Conservation (phyloP, 2,329 filamentous ascomycete genomes). For the Cordyceps cateniannulata region DNA sequence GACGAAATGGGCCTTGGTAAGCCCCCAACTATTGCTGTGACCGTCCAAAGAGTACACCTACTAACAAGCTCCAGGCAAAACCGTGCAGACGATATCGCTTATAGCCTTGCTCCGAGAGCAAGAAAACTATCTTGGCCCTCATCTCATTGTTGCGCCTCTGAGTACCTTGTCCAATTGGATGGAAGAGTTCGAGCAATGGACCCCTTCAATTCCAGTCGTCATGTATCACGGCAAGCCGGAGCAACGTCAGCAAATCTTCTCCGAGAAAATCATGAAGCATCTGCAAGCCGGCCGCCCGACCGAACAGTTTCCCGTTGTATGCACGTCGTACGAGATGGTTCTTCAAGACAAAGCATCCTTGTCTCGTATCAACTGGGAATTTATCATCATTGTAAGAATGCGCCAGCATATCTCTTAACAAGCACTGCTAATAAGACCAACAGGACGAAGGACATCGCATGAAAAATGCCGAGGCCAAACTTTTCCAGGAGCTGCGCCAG, state of each 20-base stretch:
- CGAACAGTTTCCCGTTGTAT: conserved; percentile 78
- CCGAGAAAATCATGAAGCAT: conserved; percentile 61
- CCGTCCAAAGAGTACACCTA: neutral
- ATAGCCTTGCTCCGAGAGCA: conserved; percentile 84
- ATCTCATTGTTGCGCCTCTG: conserved; percentile 81
- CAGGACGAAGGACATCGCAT: conserved; percentile 92
- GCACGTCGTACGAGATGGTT: conserved; percentile 94
- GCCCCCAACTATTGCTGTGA: conserved; percentile 16
- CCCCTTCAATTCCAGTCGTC: conserved; percentile 78
- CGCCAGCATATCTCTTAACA: neutral
- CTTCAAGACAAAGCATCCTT: conserved; percentile 81
- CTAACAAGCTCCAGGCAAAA: conserved; percentile 57
- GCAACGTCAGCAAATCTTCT: conserved; percentile 70
- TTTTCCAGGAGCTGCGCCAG: conserved; percentile 81
- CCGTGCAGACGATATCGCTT: conserved; percentile 81
- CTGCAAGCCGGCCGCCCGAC: conserved; percentile 54
- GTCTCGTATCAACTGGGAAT: conserved; percentile 85
- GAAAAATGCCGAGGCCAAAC: conserved; percentile 91
- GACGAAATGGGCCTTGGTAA: conserved; percentile 84
- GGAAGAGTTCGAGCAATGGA: conserved; percentile 87
- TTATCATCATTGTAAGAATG: conserved; percentile 77
- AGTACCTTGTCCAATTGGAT: conserved; percentile 96
- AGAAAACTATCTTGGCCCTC: conserved; percentile 75
- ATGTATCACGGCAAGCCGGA: conserved; percentile 84
- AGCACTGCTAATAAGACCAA: conserved; percentile 15